Evolutionary conservation across 225 moss, liverwort and hornwort genomes (phyloP).

Genomic region (Polytrichum formosum): DNA sequence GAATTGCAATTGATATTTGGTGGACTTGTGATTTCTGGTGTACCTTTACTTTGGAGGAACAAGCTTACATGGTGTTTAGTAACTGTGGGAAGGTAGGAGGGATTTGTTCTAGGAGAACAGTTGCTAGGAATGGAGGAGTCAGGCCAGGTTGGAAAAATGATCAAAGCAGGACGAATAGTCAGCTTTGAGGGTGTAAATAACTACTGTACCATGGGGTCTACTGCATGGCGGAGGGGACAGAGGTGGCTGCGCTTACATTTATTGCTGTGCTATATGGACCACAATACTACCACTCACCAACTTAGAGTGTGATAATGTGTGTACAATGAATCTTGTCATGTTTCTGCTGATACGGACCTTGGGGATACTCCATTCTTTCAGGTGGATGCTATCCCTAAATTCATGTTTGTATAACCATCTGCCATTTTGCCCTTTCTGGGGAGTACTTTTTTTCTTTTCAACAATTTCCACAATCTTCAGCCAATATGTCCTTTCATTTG

Average conservation of each 20-base stretch:
- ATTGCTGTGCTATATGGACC: constrained; percentile 49
- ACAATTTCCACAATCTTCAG: too few species aligned
- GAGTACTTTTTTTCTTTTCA: not conserved
- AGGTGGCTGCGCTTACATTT: constrained; percentile 32
- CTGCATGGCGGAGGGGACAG: constrained; percentile 23
- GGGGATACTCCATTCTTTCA: constrained; percentile 12
- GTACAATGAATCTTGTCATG: constrained; percentile 49
- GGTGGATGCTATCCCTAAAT: constrained; percentile 16
- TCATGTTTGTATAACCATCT: constrained; percentile 17
- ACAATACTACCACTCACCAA: constrained; percentile 37
- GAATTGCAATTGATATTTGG: constrained; percentile 1
- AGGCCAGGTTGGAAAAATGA: constrained; percentile 27
- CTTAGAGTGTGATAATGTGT: constrained; percentile 55
- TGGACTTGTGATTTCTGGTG: constrained; percentile 20
- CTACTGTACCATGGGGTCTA: constrained; percentile 63
- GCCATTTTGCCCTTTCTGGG: constrained; percentile 2
- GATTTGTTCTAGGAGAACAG: constrained; percentile 30
- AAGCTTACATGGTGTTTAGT: constrained; percentile 37
- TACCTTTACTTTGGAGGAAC: constrained; percentile 45
- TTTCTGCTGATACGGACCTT: constrained; percentile 31
- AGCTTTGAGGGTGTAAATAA: constrained; percentile 57
- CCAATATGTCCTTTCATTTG: too few species aligned
- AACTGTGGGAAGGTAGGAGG: constrained; percentile 32
- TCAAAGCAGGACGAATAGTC: constrained; percentile 26
- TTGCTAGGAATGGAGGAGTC: constrained; percentile 25